Evolutionary conservation across 2,329 filamentous ascomycete species (phyloP).

Genomic region (Aspergillus amoenus): DNA sequence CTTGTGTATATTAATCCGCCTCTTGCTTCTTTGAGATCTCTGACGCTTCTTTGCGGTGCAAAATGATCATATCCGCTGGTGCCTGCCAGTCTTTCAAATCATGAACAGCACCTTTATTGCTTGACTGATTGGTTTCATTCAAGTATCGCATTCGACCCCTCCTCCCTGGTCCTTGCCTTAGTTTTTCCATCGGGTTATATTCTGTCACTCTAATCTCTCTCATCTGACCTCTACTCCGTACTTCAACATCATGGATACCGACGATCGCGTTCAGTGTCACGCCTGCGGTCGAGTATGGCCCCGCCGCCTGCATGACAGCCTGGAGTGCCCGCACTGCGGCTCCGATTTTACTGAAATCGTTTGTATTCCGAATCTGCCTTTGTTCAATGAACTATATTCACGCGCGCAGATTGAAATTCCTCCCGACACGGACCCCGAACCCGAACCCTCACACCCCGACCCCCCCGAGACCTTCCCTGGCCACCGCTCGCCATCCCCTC

Average conservation of each 20-base stretch:
- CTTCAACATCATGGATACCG: conserved; percentile 19
- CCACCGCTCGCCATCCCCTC: conserved; percentile 18
- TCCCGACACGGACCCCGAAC: conserved; percentile 23
- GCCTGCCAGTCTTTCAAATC: conserved; percentile 7
- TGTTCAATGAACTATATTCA: not conserved
- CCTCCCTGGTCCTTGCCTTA: not conserved
- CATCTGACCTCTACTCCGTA: not conserved
- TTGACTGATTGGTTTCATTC: conserved; percentile 4
- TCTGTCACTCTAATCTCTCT: not conserved
- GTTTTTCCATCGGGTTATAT: not conserved
- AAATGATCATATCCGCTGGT: conserved; percentile 7
- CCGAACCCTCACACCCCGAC: conserved; percentile 14
- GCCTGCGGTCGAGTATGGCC: conserved; percentile 80
- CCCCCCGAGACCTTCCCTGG: conserved; percentile 28
- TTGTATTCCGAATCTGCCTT: conserved; percentile 37
- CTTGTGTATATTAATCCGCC: not conserved
- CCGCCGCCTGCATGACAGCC: conserved; percentile 58
- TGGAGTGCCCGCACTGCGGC: conserved; percentile 74
- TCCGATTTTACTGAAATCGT: conserved; percentile 86
- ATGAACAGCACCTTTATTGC: conserved; percentile 5
- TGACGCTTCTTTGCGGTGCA: not conserved
- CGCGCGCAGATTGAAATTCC: conserved; percentile 33
- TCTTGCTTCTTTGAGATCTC: not conserved
- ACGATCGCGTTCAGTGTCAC: conserved; percentile 83
- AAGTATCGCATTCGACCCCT: not conserved